A percentile compares a stretch with the other conserved stretches of the same genome.
Conservation (phyloP, 2,329 filamentous ascomycete species). For the Paecilomyces fulvus region DNA sequence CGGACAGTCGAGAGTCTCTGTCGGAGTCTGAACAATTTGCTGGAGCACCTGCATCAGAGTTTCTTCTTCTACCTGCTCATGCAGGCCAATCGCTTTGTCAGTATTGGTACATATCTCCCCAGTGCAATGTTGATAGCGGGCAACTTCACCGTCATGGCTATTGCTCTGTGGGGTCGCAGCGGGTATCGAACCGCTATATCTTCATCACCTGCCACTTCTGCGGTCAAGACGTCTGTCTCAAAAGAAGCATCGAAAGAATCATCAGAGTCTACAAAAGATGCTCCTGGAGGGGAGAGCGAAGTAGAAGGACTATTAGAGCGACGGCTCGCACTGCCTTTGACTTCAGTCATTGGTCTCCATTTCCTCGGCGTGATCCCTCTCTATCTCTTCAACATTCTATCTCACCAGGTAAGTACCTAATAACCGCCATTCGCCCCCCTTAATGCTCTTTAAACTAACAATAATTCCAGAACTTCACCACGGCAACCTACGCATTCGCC, state of each 20-base stretch:
- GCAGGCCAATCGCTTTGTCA: conserved; percentile 86
- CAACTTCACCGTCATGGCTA: conserved; percentile 92
- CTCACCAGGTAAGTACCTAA: conserved; percentile 50
- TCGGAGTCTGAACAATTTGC: conserved; percentile 86
- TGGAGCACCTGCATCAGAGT: conserved; percentile 95
- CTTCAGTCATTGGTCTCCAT: conserved; percentile 64
- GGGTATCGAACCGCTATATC: conserved; percentile 44
- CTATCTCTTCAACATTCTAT: conserved; percentile 73
- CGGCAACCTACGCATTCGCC: conserved; percentile 52
- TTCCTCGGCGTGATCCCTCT: conserved; percentile 72
- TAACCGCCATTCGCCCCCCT: not conserved
- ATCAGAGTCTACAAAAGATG: conserved; percentile 4
- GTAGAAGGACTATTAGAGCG: conserved; percentile 27
- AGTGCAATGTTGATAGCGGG: conserved; percentile 95
- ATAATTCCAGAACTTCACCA: conserved; percentile 46
- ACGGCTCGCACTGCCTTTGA: conserved; percentile 47
- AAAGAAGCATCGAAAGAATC: conserved; percentile 9
- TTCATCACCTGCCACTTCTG: conserved; percentile 3
- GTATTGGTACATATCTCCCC: conserved; percentile 93
- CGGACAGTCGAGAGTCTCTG: conserved; percentile 84
- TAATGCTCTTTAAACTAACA: conserved; percentile 3
- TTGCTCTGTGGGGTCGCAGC: conserved; percentile 86
- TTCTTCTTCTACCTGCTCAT: conserved; percentile 99
- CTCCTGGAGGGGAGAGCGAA: conserved; percentile 10
- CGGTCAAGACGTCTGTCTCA: conserved; percentile 11